A percentile compares a stretch with the other conserved stretches of the same genome.
Conservation (phyloP, 768 basidiomycete species). For the Tricholoma furcatifolium region DNA sequence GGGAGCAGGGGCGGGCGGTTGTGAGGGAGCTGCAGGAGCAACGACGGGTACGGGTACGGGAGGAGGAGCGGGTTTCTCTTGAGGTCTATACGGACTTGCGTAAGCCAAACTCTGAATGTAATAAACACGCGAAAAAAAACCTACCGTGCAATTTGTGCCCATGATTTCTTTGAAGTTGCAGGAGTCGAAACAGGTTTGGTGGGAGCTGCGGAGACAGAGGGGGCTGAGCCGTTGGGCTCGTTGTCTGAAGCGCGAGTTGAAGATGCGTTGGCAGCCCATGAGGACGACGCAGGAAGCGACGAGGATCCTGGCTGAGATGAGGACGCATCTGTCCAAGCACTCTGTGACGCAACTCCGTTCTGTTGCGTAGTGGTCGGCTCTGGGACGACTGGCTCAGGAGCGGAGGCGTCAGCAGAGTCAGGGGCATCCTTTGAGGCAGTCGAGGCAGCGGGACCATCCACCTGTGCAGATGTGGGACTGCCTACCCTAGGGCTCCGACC, state of each 20-base stretch:
- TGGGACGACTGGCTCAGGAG: constrained; percentile 20
- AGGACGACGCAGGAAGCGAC: constrained; percentile 27
- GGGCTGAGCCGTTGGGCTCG: constrained; percentile 38
- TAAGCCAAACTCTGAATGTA: constrained; percentile 9
- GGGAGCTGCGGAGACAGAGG: constrained; percentile 24
- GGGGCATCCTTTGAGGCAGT: constrained; percentile 19
- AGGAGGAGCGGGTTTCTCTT: constrained; percentile 58
- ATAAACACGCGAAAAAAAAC: constrained; percentile 23
- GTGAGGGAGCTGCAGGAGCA: constrained; percentile 19
- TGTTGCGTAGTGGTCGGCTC: constrained; percentile 22
- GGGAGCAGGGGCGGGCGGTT: constrained; percentile 29
- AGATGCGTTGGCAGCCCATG: constrained; percentile 28
- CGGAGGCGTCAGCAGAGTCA: constrained; percentile 22
- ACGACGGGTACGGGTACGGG: constrained; percentile 26
- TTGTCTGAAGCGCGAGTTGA: constrained; percentile 34
- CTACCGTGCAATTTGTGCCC: constrained; percentile 83
- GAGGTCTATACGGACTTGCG: constrained; percentile 39
- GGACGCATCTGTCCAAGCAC: constrained; percentile 30
- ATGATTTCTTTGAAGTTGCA: constrained; percentile 76
- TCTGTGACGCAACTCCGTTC: constrained; percentile 25
- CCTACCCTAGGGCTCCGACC: constrained; percentile 37
- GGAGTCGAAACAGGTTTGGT: constrained; percentile 48
- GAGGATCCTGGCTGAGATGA: constrained; percentile 31
- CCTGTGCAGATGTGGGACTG: constrained; percentile 27
- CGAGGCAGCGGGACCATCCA: constrained; percentile 21